Conservation (phyloP, 2,329 filamentous ascomycete species). For the Neonectria magnoliae region DNA sequence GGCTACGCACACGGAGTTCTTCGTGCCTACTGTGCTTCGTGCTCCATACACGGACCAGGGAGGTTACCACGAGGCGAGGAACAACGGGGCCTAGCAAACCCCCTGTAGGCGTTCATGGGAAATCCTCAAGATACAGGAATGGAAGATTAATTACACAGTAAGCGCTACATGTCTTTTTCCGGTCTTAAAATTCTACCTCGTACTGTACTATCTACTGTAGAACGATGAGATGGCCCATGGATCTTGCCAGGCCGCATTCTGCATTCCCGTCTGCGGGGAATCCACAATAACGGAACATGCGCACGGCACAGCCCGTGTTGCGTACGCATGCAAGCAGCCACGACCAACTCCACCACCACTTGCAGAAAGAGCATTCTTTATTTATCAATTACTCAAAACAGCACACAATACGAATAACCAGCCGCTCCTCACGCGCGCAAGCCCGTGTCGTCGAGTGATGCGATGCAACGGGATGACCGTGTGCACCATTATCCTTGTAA, state of each 20-base stretch:
- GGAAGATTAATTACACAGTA: neutral
- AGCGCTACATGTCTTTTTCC: neutral
- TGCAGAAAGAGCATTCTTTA: neutral
- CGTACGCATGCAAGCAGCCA: constrained; percentile 13
- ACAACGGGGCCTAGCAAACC: neutral
- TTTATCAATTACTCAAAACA: neutral
- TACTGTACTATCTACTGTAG: too few relatives aligned
- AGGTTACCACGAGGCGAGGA: neutral
- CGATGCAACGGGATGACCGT: constrained; percentile 15
- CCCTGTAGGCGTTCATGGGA: constrained; percentile 8
- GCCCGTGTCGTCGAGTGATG: constrained; percentile 26
- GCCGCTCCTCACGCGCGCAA: constrained; percentile 14
- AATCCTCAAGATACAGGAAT: neutral
- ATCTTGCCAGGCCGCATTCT: neutral
- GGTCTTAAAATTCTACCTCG: too few relatives aligned
- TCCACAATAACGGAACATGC: constrained; percentile 10
- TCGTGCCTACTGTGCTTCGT: neutral
- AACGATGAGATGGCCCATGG: constrained; percentile 15
- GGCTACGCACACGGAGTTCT: neutral
- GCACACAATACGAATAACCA: neutral
- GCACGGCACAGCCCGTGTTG: constrained; percentile 18
- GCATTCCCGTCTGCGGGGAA: constrained; percentile 9
- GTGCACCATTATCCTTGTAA: neutral
- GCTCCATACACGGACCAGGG: neutral
- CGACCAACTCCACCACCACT: neutral